Evolutionary conservation across 2,329 filamentous ascomycete genomes (phyloP), one percentile per base, ranked within the genome.

Genomic region (Aspergillus jensenii): DNA sequence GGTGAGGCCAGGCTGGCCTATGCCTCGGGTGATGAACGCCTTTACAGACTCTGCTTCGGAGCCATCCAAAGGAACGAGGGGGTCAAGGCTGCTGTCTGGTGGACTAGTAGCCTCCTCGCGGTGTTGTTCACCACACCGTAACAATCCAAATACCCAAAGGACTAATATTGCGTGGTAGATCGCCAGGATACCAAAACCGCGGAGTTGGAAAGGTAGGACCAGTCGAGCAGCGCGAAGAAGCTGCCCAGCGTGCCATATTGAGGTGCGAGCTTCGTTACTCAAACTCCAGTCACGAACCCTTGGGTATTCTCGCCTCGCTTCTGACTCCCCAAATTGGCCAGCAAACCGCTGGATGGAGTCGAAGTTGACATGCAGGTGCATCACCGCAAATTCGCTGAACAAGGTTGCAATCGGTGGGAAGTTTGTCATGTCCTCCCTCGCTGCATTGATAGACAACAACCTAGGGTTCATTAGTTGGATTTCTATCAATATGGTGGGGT

Each of bases 301-400:
- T 17, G 53, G 53, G n/a, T 55, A 55, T 39, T 55, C 53, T 11
- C 47, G 23, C n/a, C 53, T 37, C 8, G 53, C 53, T 21, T 55
- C 53, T 7, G 35, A 11, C 19, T 55, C 53, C 21, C 53, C 53
- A 35, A 55, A 55, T 11, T 55, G 53, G 21, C 53, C 53, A 5
- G 53, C 53, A 35, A 55, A 55, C 4, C 53, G 53, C 53, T 50
- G 45, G 14, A 55, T 35, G 2, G 46, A 44, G 39, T 55, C 53
- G 6, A 50, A 48, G 21, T 50, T 55, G 19, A 44, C 40, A 21
- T 55, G 37, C 4, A 55, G 37, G 12, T 55, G 47, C 53, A 55
- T 50, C 45, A 44, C 17, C 4, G 53, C 35, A 49, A 50, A 55
- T n/a, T 50, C 45, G 15, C 53, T 44, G 12, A 55, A 21, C 19